Percentiles rank a stretch among this genome's conserved stretches.
These are phyloP conservation scores for Bipolaris sorokiniana DNA, from an alignment of 2,329 filamentous ascomycete species.

Conservation along the genomic window DNA sequence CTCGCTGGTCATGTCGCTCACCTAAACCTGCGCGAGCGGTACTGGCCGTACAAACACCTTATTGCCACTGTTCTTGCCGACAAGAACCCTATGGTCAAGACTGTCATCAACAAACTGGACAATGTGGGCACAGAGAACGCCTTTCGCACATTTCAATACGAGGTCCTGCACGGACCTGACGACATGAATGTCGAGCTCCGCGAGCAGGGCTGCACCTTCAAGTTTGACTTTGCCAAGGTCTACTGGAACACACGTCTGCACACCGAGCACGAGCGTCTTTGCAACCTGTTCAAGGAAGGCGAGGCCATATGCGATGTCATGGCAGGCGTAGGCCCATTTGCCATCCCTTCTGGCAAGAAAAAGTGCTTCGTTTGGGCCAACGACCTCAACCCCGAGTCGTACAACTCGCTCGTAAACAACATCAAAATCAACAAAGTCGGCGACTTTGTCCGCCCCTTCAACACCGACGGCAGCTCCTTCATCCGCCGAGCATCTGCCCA, in stretches of 20 bases:
- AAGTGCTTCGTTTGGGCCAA: slow-evolving; percentile 95
- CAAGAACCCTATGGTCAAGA: slow-evolving; percentile 81
- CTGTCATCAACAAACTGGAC: slow-evolving; percentile 95
- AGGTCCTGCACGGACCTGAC: slow-evolving; percentile 81
- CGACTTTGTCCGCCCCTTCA: slow-evolving; percentile 76
- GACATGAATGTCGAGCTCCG: slow-evolving; percentile 83
- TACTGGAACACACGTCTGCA: slow-evolving; percentile 97
- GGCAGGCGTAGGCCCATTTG: slow-evolving; percentile 96
- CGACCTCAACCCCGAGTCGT: slow-evolving; percentile 93
- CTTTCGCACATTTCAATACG: slow-evolving; percentile 91
- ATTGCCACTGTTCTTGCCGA: slow-evolving; percentile 87
- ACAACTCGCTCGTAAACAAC: slow-evolving; percentile 71
- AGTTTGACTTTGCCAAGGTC: slow-evolving; percentile 93
- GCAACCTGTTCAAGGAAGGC: slow-evolving; percentile 76
- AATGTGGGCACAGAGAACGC: slow-evolving; percentile 84
- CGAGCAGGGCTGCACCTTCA: slow-evolving; percentile 85
- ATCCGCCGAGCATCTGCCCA: slow-evolving; percentile 72
- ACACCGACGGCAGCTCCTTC: slow-evolving; percentile 81
- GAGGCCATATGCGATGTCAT: slow-evolving; percentile 96
- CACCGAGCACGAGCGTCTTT: slow-evolving; percentile 83
- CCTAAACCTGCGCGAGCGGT: slow-evolving; percentile 84
- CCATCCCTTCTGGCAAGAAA: slow-evolving; percentile 87
- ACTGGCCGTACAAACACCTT: slow-evolving; percentile 82
- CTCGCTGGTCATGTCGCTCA: slow-evolving; percentile 93
- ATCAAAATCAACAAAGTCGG: slow-evolving; percentile 79